Percentiles rank a stretch among this genome's conserved stretches.
phyloP scores from a whole-genome alignment of 1,284 basidiomycete species.

The Tilletia walkeri region DNA sequence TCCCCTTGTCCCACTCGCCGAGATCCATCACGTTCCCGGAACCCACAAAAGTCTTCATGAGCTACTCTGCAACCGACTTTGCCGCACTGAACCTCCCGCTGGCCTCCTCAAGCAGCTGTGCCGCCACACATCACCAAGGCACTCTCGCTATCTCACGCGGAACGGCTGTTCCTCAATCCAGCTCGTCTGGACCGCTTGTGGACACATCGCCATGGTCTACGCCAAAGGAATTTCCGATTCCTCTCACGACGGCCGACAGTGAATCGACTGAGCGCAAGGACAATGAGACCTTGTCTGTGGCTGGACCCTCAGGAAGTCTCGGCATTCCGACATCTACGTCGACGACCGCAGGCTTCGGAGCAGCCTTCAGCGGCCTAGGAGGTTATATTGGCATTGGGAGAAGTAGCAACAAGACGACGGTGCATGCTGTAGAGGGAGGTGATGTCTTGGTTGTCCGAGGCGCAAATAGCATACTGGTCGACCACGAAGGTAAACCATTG shows the following conservation, averaged over 20 bases:
- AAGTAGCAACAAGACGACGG: conserved; percentile 66
- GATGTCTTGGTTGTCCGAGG: conserved; percentile 35
- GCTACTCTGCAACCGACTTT: conserved; percentile 72
- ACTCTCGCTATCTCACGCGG: conserved; percentile 3
- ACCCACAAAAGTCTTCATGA: conserved; percentile 68
- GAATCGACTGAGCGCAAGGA: neutral
- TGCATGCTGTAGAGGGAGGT: conserved; percentile 64
- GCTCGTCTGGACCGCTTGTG: conserved; percentile 26
- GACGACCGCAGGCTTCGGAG: conserved; percentile 59
- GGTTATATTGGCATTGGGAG: conserved; percentile 81
- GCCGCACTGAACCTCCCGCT: conserved; percentile 67
- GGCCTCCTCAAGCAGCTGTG: conserved; percentile 31
- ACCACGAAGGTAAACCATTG: conserved; percentile 68
- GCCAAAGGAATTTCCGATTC: conserved; percentile 15
- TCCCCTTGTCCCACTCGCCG: conserved; percentile 77
- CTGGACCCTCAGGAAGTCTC: conserved; percentile 41
- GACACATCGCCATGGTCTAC: conserved; percentile 29
- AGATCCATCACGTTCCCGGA: conserved; percentile 71
- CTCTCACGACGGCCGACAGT: neutral
- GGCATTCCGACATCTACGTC: conserved; percentile 43
- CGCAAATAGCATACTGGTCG: conserved; percentile 65
- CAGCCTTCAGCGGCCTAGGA: conserved; percentile 73
- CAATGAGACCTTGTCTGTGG: conserved; percentile 18
- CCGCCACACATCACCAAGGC: neutral
- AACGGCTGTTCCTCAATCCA: conserved; percentile 4